phyloP scores from a whole-genome alignment of 768 basidiomycete species.

The Auricularia auricula-judae region DNA sequence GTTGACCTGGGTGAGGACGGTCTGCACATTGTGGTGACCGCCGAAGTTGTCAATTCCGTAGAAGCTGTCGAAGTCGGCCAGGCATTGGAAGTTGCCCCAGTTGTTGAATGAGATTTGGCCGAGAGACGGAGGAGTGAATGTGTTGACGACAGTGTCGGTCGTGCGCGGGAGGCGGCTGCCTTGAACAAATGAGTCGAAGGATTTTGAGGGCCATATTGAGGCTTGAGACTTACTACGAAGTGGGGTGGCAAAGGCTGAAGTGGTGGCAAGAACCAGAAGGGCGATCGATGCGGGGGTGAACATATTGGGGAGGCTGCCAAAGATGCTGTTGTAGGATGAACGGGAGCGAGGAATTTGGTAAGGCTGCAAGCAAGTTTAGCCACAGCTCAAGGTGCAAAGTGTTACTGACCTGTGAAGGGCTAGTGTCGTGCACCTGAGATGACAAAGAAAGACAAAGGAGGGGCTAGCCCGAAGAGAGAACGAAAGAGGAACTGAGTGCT shows the following conservation, averaged over 20 bases:
- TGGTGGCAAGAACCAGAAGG: neutral
- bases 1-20: neutral
- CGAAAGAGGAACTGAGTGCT: too few relatives aligned
- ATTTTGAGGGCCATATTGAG: neutral
- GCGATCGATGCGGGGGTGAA: neutral
- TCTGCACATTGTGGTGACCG: conserved; percentile 4
- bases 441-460: too few relatives aligned
- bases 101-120: neutral
- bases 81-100: neutral
- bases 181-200: neutral
- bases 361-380: neutral
- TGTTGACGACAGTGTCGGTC: neutral
- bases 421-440: too few relatives aligned
- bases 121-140: neutral
- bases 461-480: too few relatives aligned
- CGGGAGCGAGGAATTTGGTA: neutral
- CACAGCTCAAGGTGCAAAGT: neutral
- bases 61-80: conserved; percentile 7
- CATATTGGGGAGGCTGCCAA: neutral
- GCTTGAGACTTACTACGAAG: neutral
- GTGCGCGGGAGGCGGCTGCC: neutral
- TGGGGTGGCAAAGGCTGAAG: neutral
- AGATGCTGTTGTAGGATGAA: neutral
- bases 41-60: conserved; percentile 8
- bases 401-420: neutral